phyloP scores from a whole-genome alignment of 257 asterid genomes.

The Scutellaria galericulata region DNA sequence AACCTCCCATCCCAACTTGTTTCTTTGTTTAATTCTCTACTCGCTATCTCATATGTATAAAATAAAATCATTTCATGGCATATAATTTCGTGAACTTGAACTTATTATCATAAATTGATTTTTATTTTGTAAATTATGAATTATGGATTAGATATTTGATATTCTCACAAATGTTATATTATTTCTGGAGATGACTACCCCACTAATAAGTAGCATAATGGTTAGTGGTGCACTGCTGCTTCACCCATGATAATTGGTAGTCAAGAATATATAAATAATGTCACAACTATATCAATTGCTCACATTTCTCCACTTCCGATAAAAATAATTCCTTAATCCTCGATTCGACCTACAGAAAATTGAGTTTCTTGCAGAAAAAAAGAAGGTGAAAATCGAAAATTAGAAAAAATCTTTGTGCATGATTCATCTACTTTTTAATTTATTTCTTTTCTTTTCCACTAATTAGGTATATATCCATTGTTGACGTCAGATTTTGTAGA shows the following conservation, averaged over 20 bases:
- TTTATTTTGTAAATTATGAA: too few species aligned
- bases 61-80: too few species aligned
- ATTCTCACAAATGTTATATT: not conserved
- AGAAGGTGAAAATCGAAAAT: too few species aligned
- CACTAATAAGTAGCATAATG: not conserved
- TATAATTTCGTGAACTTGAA: too few species aligned
- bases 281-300: not conserved
- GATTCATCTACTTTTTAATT: not conserved
- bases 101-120: too few species aligned
- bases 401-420: not conserved
- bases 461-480: not conserved
- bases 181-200: not conserved
- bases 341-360: not conserved
- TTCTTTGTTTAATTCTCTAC: too few species aligned
- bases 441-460: not conserved
- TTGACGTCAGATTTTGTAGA: too few species aligned
- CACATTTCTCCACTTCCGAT: not conserved
- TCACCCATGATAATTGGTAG: not conserved
- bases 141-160: too few species aligned
- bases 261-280: too few species aligned
- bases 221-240: slow-evolving; percentile 13
- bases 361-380: not conserved
- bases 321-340: not conserved
- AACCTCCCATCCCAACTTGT: not conserved
- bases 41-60: too few species aligned